phyloP scores from a whole-genome alignment of 352 stramenopile genomes.

The Phytophthora parvispora region DNA sequence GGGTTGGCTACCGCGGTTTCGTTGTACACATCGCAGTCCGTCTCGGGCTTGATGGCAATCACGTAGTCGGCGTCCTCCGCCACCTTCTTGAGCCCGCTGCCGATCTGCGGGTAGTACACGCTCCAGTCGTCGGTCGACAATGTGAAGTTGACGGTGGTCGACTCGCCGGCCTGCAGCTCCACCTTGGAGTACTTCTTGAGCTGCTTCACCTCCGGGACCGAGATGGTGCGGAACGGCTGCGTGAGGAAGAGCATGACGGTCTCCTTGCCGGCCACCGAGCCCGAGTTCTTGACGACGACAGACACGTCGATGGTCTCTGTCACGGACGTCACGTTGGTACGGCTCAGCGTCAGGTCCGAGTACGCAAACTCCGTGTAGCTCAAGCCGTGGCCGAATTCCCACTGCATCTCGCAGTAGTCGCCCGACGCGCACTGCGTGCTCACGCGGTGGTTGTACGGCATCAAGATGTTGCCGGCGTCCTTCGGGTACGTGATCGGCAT shows the following conservation, averaged over 20 bases:
- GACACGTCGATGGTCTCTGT: conserved; percentile 52
- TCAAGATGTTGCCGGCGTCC: conserved; percentile 59
- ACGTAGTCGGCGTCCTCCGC: conserved; percentile 75
- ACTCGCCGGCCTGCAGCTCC: conserved; percentile 47
- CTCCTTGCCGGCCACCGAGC: conserved; percentile 64
- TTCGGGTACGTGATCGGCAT: conserved; percentile 89
- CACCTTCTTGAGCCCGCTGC: conserved; percentile 56
- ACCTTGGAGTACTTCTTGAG: conserved; percentile 87
- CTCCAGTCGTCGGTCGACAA: conserved; percentile 64
- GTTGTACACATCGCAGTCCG: conserved; percentile 80
- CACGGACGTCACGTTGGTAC: conserved; percentile 34
- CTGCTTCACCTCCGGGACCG: conserved; percentile 81
- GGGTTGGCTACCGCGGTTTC: conserved; percentile 34
- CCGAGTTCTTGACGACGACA: conserved; percentile 78
- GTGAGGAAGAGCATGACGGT: conserved; percentile 82
- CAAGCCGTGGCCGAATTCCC: conserved; percentile 67
- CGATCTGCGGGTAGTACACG: conserved; percentile 68
- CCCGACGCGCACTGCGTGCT: conserved; percentile 53
- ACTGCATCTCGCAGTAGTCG: conserved; percentile 63
- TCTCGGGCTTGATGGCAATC: conserved; percentile 71
- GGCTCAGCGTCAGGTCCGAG: conserved; percentile 47
- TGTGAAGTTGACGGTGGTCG: conserved; percentile 45
- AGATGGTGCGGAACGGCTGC: conserved; percentile 62
- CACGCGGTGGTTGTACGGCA: conserved; percentile 80
- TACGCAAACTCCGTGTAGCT: conserved; percentile 80